These are phyloP conservation scores for Psophocarpus tetragonolobus DNA, from an alignment of 306 rosid species.

Conservation along the genomic window DNA sequence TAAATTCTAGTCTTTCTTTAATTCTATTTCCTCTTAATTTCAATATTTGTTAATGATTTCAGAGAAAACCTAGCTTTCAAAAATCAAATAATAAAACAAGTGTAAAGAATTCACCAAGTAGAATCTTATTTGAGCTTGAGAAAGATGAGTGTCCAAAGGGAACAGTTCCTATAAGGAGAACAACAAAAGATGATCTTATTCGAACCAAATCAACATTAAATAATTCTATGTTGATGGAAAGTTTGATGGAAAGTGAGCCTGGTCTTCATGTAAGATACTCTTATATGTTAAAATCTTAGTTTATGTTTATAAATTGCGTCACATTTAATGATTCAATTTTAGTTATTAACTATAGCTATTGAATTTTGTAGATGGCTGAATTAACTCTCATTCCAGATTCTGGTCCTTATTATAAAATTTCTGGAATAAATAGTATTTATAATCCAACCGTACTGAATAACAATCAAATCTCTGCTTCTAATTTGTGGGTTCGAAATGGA, in stretches of 20 bases:
- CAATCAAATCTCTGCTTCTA: not conserved
- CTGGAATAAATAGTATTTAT: not conserved
- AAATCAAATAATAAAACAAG: not conserved
- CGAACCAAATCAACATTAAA: not conserved
- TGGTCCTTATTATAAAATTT: not conserved
- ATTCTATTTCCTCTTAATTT: not conserved
- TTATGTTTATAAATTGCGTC: not conserved
- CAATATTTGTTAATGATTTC: not conserved
- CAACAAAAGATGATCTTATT: constrained; percentile 7
- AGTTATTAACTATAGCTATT: not conserved
- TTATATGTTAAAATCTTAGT: too few relatives aligned
- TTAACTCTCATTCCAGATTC: accelerated
- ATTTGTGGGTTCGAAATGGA: constrained; percentile 6
- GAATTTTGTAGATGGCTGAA: not conserved
- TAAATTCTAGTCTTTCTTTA: not conserved
- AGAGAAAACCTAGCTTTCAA: constrained; percentile 17
- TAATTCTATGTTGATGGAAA: too few relatives aligned
- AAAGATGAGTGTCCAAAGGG: not conserved
- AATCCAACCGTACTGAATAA: not conserved
- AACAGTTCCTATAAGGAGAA: constrained; percentile 10
- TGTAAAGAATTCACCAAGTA: not conserved
- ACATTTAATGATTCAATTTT: not conserved
- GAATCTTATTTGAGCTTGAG: not conserved
- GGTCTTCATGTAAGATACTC: not conserved
- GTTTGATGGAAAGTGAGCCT: too few relatives aligned